Percentiles rank a stretch among this genome's conserved stretches.
phyloP scores from a whole-genome alignment of 108 stramenopile genomes.

The Fragilariopsis cylindrus region DNA sequence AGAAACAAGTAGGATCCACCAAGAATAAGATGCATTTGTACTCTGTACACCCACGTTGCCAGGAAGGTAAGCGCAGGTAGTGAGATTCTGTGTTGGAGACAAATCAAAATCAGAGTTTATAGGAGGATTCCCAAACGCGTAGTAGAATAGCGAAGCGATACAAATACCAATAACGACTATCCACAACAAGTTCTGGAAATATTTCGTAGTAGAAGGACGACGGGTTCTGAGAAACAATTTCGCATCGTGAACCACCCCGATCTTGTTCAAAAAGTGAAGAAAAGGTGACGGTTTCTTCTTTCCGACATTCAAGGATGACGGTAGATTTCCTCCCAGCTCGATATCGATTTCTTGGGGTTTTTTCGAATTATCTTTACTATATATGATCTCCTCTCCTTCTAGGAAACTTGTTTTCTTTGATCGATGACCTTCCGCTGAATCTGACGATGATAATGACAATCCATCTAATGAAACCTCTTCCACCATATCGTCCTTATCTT shows the following conservation, averaged over 20 bases:
- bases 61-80: too few species aligned
- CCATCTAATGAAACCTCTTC: too few species aligned
- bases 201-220: neutral
- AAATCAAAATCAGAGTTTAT: neutral
- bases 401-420: neutral
- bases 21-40: slow-evolving; percentile 33
- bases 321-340: neutral
- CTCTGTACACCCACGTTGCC: too few species aligned
- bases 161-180: neutral
- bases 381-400: neutral
- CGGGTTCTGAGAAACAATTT: slow-evolving; percentile 8
- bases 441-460: too few species aligned
- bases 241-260: slow-evolving; percentile 5
- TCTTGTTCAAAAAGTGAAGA: neutral
- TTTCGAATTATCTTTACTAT: neutral
- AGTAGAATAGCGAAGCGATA: neutral
- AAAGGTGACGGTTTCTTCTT: slow-evolving; percentile 7
- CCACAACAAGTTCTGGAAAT: slow-evolving; percentile 4
- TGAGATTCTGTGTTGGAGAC: too few species aligned
- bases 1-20: slow-evolving; percentile 42
- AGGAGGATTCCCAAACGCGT: slow-evolving; percentile 9
- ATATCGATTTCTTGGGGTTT: neutral
- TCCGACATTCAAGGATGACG: neutral
- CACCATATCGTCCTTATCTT: too few species aligned
- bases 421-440: neutral